These are phyloP conservation scores for Leucoagaricus sp. DNA, from an alignment of 1,284 basidiomycete genomes.

Conservation along the genomic window DNA sequence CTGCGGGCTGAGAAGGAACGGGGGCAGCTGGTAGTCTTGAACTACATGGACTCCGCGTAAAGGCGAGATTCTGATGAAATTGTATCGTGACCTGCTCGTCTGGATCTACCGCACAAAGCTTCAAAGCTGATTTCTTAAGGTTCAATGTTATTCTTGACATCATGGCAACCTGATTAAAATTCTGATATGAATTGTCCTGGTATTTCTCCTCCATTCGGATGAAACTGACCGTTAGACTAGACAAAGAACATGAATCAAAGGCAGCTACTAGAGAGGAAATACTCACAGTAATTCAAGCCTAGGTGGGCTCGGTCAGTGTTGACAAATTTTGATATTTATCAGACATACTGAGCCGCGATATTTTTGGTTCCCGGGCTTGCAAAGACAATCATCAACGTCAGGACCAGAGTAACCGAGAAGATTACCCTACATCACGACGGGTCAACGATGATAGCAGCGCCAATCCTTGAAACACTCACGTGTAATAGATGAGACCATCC, in stretches of 20 bases:
- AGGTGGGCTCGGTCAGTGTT: background rate
- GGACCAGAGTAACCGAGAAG: conserved; percentile 48
- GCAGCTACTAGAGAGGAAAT: background rate
- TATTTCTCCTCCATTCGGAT: background rate
- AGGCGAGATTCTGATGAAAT: background rate
- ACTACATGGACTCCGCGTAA: background rate
- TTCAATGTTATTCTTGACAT: conserved; percentile 55
- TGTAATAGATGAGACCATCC: conserved; percentile 57
- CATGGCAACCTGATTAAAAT: conserved; percentile 45
- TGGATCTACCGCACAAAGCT: conserved; percentile 15
- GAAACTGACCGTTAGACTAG: conserved; percentile 26
- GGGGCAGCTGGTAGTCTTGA: background rate
- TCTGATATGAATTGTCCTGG: no score
- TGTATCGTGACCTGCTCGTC: background rate
- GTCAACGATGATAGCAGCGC: background rate
- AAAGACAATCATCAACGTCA: conserved; percentile 53
- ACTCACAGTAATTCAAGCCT: conserved; percentile 54
- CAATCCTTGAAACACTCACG: conserved; percentile 30
- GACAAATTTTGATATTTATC: background rate
- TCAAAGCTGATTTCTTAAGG: conserved; percentile 36
- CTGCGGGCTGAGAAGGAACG: background rate
- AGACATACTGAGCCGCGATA: conserved; percentile 52
- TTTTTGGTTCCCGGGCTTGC: conserved; percentile 49
- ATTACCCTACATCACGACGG: conserved; percentile 43
- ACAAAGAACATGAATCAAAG: background rate